Base-by-base conservation (phyloP, 2,329 filamentous ascomycete species). In the Hymenoscyphus albidus region DNA sequence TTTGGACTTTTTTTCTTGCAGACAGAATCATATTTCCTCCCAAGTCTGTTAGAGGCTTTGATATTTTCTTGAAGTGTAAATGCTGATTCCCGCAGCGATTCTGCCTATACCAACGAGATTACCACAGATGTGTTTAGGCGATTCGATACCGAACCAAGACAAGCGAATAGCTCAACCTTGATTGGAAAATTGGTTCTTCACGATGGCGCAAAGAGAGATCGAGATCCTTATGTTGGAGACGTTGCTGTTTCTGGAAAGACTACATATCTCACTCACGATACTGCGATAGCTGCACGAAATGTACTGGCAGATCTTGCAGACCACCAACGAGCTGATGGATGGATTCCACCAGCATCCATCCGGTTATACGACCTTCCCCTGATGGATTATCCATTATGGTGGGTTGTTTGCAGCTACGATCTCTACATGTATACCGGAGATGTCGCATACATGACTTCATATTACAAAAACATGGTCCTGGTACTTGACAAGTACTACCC, bases 331-430 rank as follows among this genome's bases (percentile, higher is more conserved):
- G 72, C 63, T 2, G 82, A 84, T 67, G 82, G 82, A 3, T 84
- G 81, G 81, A 82, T 84, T 58, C 82, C 82, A 5, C 82, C 82
- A 13, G 75, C 82, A 7, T 82, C 80, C 72, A 84, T 84, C 78
- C 80, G 71, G 72, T 78, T 68, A 35, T 84, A 84, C 67, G 78
- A 76, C 0, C 77, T 84, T 0, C 73, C 75, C 0, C 74, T 84
- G 0, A 82, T 83, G 51, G 82, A 84, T 64, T 84, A 84, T 63
- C 81, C 82, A 1, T 73, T 84, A 0, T 83, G 80, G 78, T 84
- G 82, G 82, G 78, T 84, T 1, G 76, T 79, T 7, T 81, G 78
- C 64, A 80, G 76, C 62, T 79, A 78, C 65, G 81, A 84, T 68
- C 74, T 80, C 22, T 78, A 82, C 57, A 75, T 83, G 72, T 82